Evolutionary conservation across 495 filamentous ascomycete genomes (phyloP), one percentile per base, ranked within the genome.

Genomic region (Evernia prunastri): DNA sequence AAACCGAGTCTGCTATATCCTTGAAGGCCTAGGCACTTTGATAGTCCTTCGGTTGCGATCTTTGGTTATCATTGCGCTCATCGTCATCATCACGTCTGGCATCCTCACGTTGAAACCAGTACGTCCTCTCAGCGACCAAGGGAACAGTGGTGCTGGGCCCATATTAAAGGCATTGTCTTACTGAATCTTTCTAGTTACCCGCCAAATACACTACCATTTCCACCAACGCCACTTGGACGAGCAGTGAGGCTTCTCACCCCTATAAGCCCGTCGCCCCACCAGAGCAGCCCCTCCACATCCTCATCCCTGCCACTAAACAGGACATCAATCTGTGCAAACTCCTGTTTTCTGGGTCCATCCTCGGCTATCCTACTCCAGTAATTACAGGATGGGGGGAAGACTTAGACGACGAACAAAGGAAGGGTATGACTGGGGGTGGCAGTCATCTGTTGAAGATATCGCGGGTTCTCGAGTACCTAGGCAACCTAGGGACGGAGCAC

Each of bases 251-350:
- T 29, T 33, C 51, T 33, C 12, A 20, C 8, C 51, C 51, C 51
- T 54, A 54, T 29, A 18, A 33, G 11, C 7, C 51, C 2, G 20
- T 54, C 15, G 51, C 51, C 25, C 29, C 51, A 7, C 51, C 51
- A 31, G 51, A 54, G 6, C 1, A 31, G 10, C 27, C 51, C 17
- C 49, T 64, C 12, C 61, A 64, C 39, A 56, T 64, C 27, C 37
- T 64, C 23, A 58, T 64, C 40, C 61, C 61, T 33, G 61, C 61
- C 29, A 64, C 61, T 5, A 64, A 64, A 23, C 39, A 56, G 6
- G 61, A 64, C 39, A n/a, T 64, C 53, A 64, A 64, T 10, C 54
- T 64, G 1, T 64, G 61, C 39, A 64, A 64, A 37, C 39, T 39
- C 3, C 36, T 64, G 6, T 45, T 64, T 23, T 43, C 33, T 18